These are phyloP conservation scores for Candida maris DNA, from an alignment of 805 yeast species.

Conservation along the genomic window DNA sequence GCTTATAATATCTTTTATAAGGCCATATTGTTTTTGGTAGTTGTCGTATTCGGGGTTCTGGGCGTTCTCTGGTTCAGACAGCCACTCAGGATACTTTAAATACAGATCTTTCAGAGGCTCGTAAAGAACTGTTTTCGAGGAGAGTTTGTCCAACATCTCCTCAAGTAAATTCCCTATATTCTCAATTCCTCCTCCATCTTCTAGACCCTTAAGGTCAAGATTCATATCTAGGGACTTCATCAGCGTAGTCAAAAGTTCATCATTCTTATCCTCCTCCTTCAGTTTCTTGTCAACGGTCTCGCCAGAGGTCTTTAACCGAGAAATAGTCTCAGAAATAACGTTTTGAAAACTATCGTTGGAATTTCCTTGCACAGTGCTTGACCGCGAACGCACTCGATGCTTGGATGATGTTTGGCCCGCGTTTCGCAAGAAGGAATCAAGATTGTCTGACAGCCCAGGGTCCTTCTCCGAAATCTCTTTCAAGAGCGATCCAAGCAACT, in stretches of 20 bases:
- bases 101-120: conserved; percentile 84
- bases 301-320: conserved; percentile 76
- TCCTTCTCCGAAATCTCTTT: conserved; percentile 24
- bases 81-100: conserved; percentile 68
- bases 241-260: conserved; percentile 58
- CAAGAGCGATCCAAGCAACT: conserved; percentile 21
- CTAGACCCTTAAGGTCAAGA: conserved; percentile 28
- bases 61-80: conserved; percentile 47
- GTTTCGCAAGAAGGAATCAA: conserved; percentile 22
- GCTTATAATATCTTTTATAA: conserved; percentile 57
- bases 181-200: conserved; percentile 26
- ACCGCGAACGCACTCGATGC: conserved; percentile 11
- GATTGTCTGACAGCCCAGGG: conserved; percentile 26
- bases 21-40: conserved; percentile 58
- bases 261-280: conserved; percentile 36
- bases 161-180: conserved; percentile 54
- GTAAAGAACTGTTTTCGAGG: conserved; percentile 80
- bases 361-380: conserved; percentile 10
- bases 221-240: conserved; percentile 56
- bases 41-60: conserved; percentile 35
- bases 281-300: conserved; percentile 59
- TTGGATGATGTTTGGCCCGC: conserved; percentile 8
- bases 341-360: conserved; percentile 50
- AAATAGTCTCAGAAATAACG: conserved; percentile 76
- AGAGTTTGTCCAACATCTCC: conserved; percentile 76